These are phyloP conservation scores for Saccharomycopsis sp. DNA, from an alignment of 805 yeast species.

Conservation along the genomic window DNA sequence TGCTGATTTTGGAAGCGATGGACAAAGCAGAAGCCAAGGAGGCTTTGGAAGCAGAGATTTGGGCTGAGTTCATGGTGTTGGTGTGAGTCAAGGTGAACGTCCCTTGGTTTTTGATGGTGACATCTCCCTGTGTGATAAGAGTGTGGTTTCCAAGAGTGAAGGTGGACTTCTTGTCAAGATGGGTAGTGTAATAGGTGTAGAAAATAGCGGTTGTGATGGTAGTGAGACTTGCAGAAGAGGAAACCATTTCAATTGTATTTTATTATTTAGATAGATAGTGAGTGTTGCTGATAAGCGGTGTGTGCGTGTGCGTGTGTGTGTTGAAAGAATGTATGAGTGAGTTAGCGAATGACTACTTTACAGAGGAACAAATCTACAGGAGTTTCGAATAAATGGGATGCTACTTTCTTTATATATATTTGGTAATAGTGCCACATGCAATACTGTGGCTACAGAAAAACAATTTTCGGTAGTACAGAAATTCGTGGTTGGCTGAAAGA, in stretches of 20 bases:
- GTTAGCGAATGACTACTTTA: too few species aligned
- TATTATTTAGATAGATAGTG: not conserved
- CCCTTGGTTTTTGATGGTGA: constrained; percentile 17
- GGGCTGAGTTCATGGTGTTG: constrained; percentile 13
- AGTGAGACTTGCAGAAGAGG: constrained; percentile 11
- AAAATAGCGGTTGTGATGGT: constrained; percentile 20
- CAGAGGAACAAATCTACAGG: too few species aligned
- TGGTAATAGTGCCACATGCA: not conserved
- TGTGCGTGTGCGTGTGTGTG: not conserved
- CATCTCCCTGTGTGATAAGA: constrained; percentile 14
- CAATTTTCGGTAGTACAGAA: too few species aligned
- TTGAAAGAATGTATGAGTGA: not conserved
- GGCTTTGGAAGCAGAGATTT: constrained; percentile 16
- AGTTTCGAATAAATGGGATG: too few species aligned
- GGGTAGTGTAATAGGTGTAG: constrained; percentile 19
- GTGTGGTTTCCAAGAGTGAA: constrained; percentile 15
- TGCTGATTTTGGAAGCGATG: constrained; percentile 16
- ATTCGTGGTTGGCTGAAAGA: not conserved
- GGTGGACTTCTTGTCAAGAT: constrained; percentile 10
- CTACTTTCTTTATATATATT: too few species aligned
- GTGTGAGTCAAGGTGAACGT: constrained; percentile 19
- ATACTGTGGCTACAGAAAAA: too few species aligned
- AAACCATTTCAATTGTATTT: not conserved
- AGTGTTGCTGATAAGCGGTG: not conserved
- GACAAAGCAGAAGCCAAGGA: constrained; percentile 5